Conservation (phyloP, 371 early-diverging fungal genomes). For the Mucor racemosus region DNA sequence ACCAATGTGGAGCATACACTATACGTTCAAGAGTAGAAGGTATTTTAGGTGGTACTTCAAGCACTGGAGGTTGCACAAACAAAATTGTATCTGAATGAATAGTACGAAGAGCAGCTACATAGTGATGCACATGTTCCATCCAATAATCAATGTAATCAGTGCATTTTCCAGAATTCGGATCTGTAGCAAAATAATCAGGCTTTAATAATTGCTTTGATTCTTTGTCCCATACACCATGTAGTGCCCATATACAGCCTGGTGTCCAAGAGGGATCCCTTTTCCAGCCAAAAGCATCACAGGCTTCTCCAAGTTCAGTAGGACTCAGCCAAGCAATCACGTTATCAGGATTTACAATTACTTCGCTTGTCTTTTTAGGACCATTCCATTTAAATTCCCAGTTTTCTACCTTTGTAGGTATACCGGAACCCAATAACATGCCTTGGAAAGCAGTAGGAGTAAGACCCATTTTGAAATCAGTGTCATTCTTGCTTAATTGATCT, state of each 20-base stretch:
- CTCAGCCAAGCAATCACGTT: conserved; percentile 61
- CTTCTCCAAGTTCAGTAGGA: conserved; percentile 23
- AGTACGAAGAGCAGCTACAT: conserved; percentile 46
- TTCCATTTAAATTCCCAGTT: conserved; percentile 63
- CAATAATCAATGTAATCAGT: conserved; percentile 58
- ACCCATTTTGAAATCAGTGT: conserved; percentile 62
- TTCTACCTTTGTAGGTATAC: conserved; percentile 58
- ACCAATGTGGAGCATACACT: conserved; percentile 79
- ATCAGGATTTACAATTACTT: conserved; percentile 52
- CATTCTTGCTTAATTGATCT: conserved; percentile 45
- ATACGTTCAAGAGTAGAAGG: conserved; percentile 50
- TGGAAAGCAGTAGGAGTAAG: conserved; percentile 68
- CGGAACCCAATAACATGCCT: conserved; percentile 68
- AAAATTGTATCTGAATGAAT: conserved; percentile 59
- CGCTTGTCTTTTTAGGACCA: conserved; percentile 57
- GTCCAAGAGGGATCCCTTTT: conserved; percentile 34
- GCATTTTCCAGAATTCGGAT: conserved; percentile 50
- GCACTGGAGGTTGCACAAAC: conserved; percentile 73
- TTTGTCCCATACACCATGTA: conserved; percentile 71
- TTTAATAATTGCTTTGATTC: conserved; percentile 32
- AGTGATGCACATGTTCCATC: conserved; percentile 58
- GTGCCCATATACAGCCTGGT: conserved; percentile 70
- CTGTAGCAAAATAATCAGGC: conserved; percentile 61
- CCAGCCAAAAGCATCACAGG: conserved; percentile 13
- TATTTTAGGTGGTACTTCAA: conserved; percentile 60